Evolutionary conservation across 2,329 filamentous ascomycete genomes (phyloP).

Genomic region (Hypoxylon rubiginosum): DNA sequence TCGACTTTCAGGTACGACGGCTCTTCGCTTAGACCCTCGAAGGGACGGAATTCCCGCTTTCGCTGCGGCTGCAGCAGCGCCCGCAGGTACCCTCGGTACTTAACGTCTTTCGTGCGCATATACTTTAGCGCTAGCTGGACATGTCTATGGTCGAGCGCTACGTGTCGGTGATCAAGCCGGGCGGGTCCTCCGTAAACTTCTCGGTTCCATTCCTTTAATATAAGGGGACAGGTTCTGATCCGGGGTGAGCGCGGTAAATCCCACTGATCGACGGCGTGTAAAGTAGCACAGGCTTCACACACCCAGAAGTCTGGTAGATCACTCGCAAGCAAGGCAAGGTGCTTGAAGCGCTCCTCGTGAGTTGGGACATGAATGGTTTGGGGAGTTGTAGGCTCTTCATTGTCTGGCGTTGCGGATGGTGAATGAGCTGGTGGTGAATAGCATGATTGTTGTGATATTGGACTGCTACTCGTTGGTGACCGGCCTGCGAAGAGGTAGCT

Average conservation of each 20-base stretch:
- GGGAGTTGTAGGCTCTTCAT: neutral
- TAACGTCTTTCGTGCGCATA: neutral
- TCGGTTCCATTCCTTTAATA: neutral
- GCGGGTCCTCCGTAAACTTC: neutral
- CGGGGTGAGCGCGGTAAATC: neutral
- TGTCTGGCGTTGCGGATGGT: neutral
- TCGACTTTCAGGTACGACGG: neutral
- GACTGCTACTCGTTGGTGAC: too few relatives aligned
- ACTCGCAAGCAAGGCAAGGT: neutral
- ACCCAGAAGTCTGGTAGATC: neutral
- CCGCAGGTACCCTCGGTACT: neutral
- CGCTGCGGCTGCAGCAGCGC: neutral
- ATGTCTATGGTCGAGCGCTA: constrained; percentile 1
- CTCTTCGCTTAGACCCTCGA: neutral
- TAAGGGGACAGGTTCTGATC: neutral
- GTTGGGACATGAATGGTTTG: neutral
- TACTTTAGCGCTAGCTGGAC: constrained; percentile 13
- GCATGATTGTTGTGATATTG: too few relatives aligned
- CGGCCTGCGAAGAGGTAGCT: too few relatives aligned
- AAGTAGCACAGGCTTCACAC: neutral
- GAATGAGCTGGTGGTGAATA: neutral
- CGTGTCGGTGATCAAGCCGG: neutral
- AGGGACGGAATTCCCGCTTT: too few relatives aligned
- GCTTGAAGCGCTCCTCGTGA: neutral
- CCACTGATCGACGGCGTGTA: neutral